Evolutionary conservation across 768 basidiomycete genomes (phyloP), one percentile per base, ranked within the genome.

Genomic region (Suillus occidentalis): DNA sequence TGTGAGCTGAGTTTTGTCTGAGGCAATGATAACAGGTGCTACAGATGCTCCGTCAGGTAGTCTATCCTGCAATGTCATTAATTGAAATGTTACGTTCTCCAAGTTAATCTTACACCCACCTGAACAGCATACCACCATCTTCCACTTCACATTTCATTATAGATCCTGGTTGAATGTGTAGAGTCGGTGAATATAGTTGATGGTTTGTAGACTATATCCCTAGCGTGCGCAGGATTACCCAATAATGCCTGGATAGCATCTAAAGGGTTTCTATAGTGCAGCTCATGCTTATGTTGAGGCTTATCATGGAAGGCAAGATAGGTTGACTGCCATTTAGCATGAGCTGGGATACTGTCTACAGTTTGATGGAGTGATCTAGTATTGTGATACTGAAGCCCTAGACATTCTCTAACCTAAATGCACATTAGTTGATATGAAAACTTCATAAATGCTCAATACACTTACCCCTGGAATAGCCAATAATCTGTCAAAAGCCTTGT

Each of bases 1-100:
- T 0, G 80, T 80, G 0, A 84, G 69, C 60, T 79, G 75, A 0
- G 82, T 84, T 61, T 83, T 84, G 70, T 85, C 81, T 0, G 81
- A 73, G 0, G 82, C 77, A 4, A 85, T 68, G 22, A 85, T 82
- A 6, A 86, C 57, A 0, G 83, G 83, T 0, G 79, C 69, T 5
- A 82, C 71, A 3, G 80, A 77, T 1, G 76, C 77, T 0, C 67
- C 67, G 0, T 36, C 22, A 3, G 56, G 63, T n/a, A 63, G n/a
- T 39, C 52, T 14, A 22, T 52, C 34, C 52, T 63, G 18, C 13
- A n/a, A 47, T 0, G 7, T n/a, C 16, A 56, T 45, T 8, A 56
- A 25, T n/a, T 58, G 34, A 58, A 37, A 14, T 13, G 25, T 50
- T 50, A 50, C 16, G 50, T 50, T 28, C 16, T 20, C 37, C 28